Conservation (phyloP, 495 filamentous ascomycete species). For the Daldinia loculata region DNA sequence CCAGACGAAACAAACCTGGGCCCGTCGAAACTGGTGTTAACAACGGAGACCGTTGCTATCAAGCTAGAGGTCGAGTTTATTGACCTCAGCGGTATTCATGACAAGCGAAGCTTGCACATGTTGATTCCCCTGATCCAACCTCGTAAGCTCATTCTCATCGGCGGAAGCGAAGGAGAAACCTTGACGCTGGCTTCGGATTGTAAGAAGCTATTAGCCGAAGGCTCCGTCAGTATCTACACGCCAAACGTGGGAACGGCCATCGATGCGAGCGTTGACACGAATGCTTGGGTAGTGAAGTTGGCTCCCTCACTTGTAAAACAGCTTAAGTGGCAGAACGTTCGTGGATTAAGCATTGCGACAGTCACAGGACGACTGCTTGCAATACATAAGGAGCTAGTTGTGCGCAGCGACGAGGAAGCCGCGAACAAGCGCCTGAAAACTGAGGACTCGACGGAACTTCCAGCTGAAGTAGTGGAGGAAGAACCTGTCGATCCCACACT, state of each 20-base stretch:
- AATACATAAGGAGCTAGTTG: constrained; percentile 47
- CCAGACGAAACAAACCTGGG: constrained; percentile 67
- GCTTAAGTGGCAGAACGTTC: constrained; percentile 93
- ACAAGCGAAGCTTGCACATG: constrained; percentile 91
- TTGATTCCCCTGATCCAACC: constrained; percentile 93
- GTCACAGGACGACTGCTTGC: constrained; percentile 71
- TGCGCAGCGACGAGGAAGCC: constrained; percentile 54
- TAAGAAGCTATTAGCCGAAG: constrained; percentile 71
- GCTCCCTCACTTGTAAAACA: constrained; percentile 81
- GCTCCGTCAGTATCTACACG: constrained; percentile 74
- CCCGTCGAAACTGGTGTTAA: constrained; percentile 76
- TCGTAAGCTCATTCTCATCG: constrained; percentile 88
- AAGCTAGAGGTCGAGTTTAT: constrained; percentile 82
- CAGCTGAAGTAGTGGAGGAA: constrained; percentile 15
- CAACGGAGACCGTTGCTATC: constrained; percentile 66
- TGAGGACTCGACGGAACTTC: constrained; percentile 49
- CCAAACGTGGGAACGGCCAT: constrained; percentile 74
- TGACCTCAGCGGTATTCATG: constrained; percentile 91
- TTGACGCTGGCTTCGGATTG: constrained; percentile 79
- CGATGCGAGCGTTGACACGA: constrained; percentile 95
- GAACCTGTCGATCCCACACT: constrained; percentile 65
- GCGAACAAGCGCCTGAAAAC: constrained; percentile 74
- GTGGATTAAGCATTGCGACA: constrained; percentile 86
- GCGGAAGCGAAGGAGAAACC: constrained; percentile 81
- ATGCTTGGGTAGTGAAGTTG: constrained; percentile 94